Percentiles rank a stretch among this genome's conserved stretches.
phyloP scores from a whole-genome alignment of 768 basidiomycete species.

The Tricholoma flavovirens region DNA sequence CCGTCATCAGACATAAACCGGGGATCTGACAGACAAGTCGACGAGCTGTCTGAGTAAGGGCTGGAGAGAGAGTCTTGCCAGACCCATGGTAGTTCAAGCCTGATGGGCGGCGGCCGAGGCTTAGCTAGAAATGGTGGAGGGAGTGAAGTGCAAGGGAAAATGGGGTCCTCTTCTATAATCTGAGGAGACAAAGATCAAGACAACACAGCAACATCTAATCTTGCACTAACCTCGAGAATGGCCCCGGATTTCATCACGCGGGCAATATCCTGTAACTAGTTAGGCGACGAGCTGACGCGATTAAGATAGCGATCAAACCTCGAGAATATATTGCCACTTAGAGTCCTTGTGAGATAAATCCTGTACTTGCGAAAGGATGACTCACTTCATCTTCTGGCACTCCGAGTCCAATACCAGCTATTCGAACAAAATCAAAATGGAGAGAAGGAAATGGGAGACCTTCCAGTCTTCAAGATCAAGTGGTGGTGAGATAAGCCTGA shows the following conservation, averaged over 20 bases:
- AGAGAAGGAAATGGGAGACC: conserved; percentile 52
- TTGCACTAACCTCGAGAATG: conserved; percentile 49
- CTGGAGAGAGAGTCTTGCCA: conserved; percentile 6
- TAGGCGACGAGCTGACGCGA: conserved; percentile 4
- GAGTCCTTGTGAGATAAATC: not conserved
- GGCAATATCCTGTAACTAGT: conserved; percentile 48
- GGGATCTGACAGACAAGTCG: conserved; percentile 19
- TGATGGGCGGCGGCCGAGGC: not conserved
- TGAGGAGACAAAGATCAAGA: conserved; percentile 19
- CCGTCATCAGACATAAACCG: conserved; percentile 13
- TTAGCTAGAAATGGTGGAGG: not conserved
- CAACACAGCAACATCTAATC: not conserved
- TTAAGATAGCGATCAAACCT: conserved; percentile 30
- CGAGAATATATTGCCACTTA: conserved; percentile 64
- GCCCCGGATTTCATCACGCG: conserved; percentile 61
- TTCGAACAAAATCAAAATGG: conserved; percentile 62
- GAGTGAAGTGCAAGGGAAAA: conserved; percentile 49
- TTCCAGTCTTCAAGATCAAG: conserved; percentile 42
- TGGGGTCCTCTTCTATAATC: conserved; percentile 70
- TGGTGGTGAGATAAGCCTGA: conserved; percentile 3
- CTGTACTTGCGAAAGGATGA: not conserved
- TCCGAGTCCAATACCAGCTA: conserved; percentile 57
- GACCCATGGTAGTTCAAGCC: not conserved
- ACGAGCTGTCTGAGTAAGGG: conserved; percentile 17
- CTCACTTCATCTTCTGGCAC: conserved; percentile 66